Percentiles rank a stretch among this genome's conserved stretches.
These are phyloP conservation scores for Stagonosporopsis cucurbitacearum DNA, from an alignment of 2,329 filamentous ascomycete genomes.

Conservation along the genomic window DNA sequence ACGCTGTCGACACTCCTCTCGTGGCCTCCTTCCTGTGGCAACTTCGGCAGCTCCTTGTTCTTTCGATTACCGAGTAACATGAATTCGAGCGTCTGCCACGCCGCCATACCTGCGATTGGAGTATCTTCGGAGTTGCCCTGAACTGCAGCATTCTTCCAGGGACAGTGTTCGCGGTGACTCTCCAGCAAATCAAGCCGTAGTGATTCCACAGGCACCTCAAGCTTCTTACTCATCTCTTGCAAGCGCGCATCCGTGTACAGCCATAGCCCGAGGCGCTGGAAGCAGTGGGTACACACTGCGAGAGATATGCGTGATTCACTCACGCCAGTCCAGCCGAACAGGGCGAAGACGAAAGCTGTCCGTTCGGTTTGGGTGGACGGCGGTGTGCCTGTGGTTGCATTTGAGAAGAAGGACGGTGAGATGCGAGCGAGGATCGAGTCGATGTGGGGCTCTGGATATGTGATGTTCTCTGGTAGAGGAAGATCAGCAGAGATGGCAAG, in stretches of 20 bases:
- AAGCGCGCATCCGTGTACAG: constrained; percentile 66
- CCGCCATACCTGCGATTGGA: constrained; percentile 42
- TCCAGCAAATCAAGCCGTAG: constrained; percentile 48
- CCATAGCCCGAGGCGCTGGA: constrained; percentile 89
- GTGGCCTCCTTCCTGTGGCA: constrained; percentile 4
- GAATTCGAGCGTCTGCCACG: constrained; percentile 46
- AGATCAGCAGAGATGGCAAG: constrained; percentile 42
- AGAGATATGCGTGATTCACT: constrained; percentile 71
- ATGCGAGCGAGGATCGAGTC: constrained; percentile 35
- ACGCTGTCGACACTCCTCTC: constrained; percentile 30
- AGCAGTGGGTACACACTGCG: constrained; percentile 82
- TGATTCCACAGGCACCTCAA: constrained; percentile 36
- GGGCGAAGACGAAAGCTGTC: constrained; percentile 44
- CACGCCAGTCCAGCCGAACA: constrained; percentile 60
- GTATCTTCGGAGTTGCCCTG: constrained; percentile 43
- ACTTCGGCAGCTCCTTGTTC: constrained; percentile 1
- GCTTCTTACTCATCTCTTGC: constrained; percentile 44
- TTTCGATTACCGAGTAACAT: constrained; percentile 30
- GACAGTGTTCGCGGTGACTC: constrained; percentile 50
- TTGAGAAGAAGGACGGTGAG: constrained; percentile 32
- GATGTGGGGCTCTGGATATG: constrained; percentile 38
- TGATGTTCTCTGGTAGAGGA: constrained; percentile 43
- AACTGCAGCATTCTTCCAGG: constrained; percentile 47
- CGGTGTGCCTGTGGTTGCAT: constrained; percentile 9
- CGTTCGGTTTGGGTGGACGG: constrained; percentile 30